phyloP scores from a whole-genome alignment of 2,329 filamentous ascomycete species.

The Gaeumannomyces sp. region DNA sequence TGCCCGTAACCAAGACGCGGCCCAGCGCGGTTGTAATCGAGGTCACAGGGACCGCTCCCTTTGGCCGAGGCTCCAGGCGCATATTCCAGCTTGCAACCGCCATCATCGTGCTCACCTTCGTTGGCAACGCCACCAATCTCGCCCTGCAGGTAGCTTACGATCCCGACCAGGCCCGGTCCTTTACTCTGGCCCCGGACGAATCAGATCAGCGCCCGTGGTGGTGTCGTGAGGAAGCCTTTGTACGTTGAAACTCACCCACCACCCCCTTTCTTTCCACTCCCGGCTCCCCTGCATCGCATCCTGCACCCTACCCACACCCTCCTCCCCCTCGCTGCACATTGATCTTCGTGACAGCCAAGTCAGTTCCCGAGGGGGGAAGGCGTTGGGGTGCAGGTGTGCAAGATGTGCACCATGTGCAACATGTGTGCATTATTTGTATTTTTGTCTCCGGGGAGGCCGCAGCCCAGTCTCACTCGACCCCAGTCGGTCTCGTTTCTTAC shows the following conservation, averaged over 20 bases:
- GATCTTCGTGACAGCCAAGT: slow-evolving; percentile 11
- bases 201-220: slow-evolving; percentile 58
- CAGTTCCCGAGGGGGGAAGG: too few relatives aligned
- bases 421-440: background rate
- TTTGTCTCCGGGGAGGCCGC: too few relatives aligned
- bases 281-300: slow-evolving; percentile 18
- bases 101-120: slow-evolving; percentile 65
- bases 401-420: background rate
- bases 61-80: slow-evolving; percentile 61
- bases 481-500: background rate
- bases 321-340: background rate
- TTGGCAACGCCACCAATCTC: slow-evolving; percentile 67
- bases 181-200: background rate
- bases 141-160: slow-evolving; percentile 66
- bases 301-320: slow-evolving; percentile 8
- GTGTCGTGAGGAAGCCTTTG: slow-evolving; percentile 57
- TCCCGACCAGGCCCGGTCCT: slow-evolving; percentile 32
- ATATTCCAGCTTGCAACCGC: slow-evolving; percentile 71
- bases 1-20: slow-evolving; percentile 56
- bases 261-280: background rate
- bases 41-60: slow-evolving; percentile 30
- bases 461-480: background rate
- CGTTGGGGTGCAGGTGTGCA: background rate
- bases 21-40: slow-evolving; percentile 4
- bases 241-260: slow-evolving; percentile 16